Base-by-base conservation (phyloP, 768 basidiomycete species). In the Rhodotorula sphaerocarpa region DNA sequence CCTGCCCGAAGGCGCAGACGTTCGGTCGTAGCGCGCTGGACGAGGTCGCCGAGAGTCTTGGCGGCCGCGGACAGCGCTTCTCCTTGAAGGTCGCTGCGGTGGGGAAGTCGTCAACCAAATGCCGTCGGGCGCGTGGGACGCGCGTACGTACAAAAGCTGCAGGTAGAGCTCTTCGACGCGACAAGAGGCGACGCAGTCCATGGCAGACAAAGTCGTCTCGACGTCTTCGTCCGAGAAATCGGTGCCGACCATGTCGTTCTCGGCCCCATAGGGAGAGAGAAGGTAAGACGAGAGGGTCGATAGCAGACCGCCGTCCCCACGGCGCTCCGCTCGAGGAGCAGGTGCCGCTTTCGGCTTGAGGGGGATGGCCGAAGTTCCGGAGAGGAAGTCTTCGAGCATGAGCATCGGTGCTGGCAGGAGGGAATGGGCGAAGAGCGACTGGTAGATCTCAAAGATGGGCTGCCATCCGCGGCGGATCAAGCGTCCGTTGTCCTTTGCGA, bases 391-490 rank as follows among this genome's bases (percentile, higher is more conserved):
- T 74, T 95, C 93, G 88, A 95, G 92, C 74, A 93, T 90, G 16
- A 95, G 78, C 86, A 99, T 88, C 53, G 86, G 80, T 15, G 80
- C 83, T 0, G 95, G 95, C 23, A 99, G 79, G 30, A 97, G 79
- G 23, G 92, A 92, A 74, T 97, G 88, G 50, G 96, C 76, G 77
- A 97, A 99, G 28, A 99, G 79, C 39, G 91, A 95, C 72, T 92
- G 87, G 77, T 93, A 92, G 85, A 97, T 96, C 75, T 97, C 93
- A 71, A 99, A 96, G 57, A 99, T 90, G 87, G 95, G 73, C 25
- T 23, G 84, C 95, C 95, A 99, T 30, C 93, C 92, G 74, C 92
- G 90, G 34, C 92, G 82, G 54, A 99, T 81, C 15, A 90, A 87
- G 67, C 90, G 87, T 12, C 89, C 91, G 73, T 97, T 92, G 16